These are phyloP conservation scores for Neophaeococcomyces aloes DNA, from an alignment of 2,329 filamentous ascomycete species.

Conservation along the genomic window DNA sequence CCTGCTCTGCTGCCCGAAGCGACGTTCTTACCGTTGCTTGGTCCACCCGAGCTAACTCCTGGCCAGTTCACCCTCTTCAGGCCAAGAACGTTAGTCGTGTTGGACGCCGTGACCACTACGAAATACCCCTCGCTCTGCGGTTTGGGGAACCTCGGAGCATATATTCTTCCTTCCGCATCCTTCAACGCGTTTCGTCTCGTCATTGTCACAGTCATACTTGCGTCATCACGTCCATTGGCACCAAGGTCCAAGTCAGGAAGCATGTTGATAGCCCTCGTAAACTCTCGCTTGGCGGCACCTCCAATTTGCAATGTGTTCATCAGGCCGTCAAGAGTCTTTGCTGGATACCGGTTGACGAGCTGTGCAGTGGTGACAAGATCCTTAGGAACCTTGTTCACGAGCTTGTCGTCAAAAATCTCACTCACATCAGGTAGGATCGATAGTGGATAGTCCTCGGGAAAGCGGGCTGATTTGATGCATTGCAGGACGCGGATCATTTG, in stretches of 20 bases:
- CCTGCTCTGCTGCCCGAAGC: constrained; percentile 20
- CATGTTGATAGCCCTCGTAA: constrained; percentile 43
- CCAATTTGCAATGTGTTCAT: constrained; percentile 23
- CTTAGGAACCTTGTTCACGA: constrained; percentile 16
- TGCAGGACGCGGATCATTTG: constrained; percentile 80
- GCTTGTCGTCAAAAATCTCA: constrained; percentile 17
- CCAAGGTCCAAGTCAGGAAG: constrained; percentile 17
- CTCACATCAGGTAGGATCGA: constrained; percentile 69
- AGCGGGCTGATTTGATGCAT: constrained; percentile 83
- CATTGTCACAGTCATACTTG: constrained; percentile 13
- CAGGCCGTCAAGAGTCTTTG: constrained; percentile 19
- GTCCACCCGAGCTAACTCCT: constrained; percentile 15
- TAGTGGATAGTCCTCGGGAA: constrained; percentile 71
- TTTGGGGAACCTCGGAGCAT: constrained; percentile 83
- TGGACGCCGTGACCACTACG: constrained; percentile 52
- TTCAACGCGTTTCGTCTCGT: constrained; percentile 15
- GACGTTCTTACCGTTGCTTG: constrained; percentile 10
- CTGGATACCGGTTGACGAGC: constrained; percentile 15
- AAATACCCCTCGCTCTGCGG: constrained; percentile 93
- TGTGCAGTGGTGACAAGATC: constrained; percentile 20
- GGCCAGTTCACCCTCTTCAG: constrained; percentile 79
- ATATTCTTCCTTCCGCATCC: constrained; percentile 63
- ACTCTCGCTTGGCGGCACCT: constrained; percentile 19
- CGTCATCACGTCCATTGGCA: constrained; percentile 20
- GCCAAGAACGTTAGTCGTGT: constrained; percentile 41